phyloP scores from a whole-genome alignment of 306 rosid genomes.

The Abrus pulchellus region DNA sequence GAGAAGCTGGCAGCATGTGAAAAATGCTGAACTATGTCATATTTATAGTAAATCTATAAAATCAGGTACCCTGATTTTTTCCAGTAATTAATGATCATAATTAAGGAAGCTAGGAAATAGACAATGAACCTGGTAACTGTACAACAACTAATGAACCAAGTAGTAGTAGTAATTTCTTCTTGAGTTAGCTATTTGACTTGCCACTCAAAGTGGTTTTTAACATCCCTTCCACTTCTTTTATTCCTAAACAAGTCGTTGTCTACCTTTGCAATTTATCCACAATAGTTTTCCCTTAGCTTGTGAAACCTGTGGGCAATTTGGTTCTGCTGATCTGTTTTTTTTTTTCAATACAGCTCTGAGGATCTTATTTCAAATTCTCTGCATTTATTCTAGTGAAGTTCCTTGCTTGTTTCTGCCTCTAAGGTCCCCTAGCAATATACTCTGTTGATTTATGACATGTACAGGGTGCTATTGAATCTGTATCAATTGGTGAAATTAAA shows the following conservation, averaged over 20 bases:
- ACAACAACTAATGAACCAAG: too few relatives aligned
- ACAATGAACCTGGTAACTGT: too few relatives aligned
- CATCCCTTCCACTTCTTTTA: not conserved
- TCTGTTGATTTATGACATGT: constrained; percentile 48
- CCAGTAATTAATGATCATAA: too few relatives aligned
- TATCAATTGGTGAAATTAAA: constrained; percentile 86
- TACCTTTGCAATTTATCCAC: not conserved
- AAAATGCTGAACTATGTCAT: too few relatives aligned
- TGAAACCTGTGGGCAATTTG: constrained; percentile 13
- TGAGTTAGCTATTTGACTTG: too few relatives aligned
- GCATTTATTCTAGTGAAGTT: constrained; percentile 9
- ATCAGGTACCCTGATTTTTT: too few relatives aligned
- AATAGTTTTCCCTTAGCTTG: not conserved
- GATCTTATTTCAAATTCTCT: constrained; percentile 18
- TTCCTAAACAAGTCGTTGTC: not conserved
- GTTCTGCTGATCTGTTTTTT: not conserved
- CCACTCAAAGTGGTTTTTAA: not conserved
- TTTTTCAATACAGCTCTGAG: constrained; percentile 26
- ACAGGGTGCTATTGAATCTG: constrained; percentile 87
- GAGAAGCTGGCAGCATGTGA: too few relatives aligned
- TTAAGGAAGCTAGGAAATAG: too few relatives aligned
- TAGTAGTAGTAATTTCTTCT: too few relatives aligned
- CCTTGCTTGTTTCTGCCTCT: constrained; percentile 40
- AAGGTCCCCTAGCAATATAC: constrained; percentile 41
- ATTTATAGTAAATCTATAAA: too few relatives aligned